Evolutionary conservation across 2,329 filamentous ascomycete species (phyloP).

Genomic region (Teratosphaeria gauchensis): DNA sequence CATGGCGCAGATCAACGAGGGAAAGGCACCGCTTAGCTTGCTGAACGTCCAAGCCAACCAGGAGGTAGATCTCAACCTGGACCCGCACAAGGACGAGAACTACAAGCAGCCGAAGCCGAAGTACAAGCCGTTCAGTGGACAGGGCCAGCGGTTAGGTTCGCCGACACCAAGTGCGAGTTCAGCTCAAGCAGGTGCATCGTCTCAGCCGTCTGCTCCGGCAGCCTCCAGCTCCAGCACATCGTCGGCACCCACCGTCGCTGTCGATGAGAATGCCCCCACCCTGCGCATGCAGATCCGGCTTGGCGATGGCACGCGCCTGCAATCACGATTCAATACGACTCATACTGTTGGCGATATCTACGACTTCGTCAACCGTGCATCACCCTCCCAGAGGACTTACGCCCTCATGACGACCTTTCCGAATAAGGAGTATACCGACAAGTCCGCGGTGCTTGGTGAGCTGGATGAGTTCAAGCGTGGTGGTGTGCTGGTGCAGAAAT

Average conservation of each 20-base stretch:
- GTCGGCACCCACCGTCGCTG: conserved; percentile 28
- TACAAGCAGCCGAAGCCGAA: conserved; percentile 64
- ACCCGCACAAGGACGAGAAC: conserved; percentile 62
- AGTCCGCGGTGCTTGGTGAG: conserved; percentile 39
- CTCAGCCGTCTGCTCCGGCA: conserved; percentile 22
- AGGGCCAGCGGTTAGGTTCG: conserved; percentile 65
- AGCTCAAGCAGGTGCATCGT: conserved; percentile 9
- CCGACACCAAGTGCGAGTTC: conserved; percentile 54
- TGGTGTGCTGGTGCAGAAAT: conserved; percentile 47
- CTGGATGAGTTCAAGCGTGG: conserved; percentile 44
- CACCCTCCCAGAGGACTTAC: conserved; percentile 52
- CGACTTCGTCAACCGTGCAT: conserved; percentile 59
- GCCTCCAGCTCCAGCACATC: conserved; percentile 23
- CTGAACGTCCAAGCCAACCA: conserved; percentile 68
- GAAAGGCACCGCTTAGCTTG: conserved; percentile 65
- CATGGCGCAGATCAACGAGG: conserved; percentile 65
- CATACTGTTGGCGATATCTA: conserved; percentile 73
- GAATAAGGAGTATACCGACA: conserved; percentile 68
- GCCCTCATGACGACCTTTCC: conserved; percentile 76
- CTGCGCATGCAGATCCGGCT: conserved; percentile 67
- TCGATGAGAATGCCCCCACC: conserved; percentile 59
- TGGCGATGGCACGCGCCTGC: conserved; percentile 64
- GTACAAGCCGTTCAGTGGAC: conserved; percentile 65
- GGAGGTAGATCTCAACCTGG: conserved; percentile 67
- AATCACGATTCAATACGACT: conserved; percentile 72